phyloP scores from a whole-genome alignment of 306 rosid species.

The Malus fusca region DNA sequence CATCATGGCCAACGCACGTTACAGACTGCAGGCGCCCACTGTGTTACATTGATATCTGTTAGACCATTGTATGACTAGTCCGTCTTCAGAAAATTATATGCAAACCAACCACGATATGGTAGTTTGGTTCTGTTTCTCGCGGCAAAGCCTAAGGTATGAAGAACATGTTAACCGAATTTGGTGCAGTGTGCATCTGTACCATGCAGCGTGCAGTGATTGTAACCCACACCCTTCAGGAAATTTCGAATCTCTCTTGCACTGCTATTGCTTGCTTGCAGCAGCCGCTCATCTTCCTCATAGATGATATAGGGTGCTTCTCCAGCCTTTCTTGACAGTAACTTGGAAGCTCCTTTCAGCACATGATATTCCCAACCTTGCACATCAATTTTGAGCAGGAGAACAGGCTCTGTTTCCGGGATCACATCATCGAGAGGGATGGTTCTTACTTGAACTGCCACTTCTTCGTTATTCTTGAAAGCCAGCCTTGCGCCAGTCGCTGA shows the following conservation, averaged over 20 bases:
- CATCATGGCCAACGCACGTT: background rate
- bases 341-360: conserved; percentile 84
- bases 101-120: conserved; percentile 2
- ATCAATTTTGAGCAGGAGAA: conserved; percentile 78
- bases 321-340: conserved; percentile 68
- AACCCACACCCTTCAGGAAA: conserved; percentile 70
- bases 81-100: background rate
- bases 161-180: conserved; percentile 45
- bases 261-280: conserved; percentile 85
- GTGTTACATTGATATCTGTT: background rate
- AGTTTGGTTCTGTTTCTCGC: conserved; percentile 11
- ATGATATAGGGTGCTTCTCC: conserved; percentile 89
- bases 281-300: conserved; percentile 88
- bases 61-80: conserved; percentile 1
- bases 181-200: conserved; percentile 95
- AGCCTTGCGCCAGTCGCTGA: conserved; percentile 91
- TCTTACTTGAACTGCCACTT: conserved; percentile 69
- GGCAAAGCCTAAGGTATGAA: conserved; percentile 9
- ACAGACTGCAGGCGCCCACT: background rate
- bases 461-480: conserved; percentile 93
- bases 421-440: conserved; percentile 78
- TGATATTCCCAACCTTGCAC: conserved; percentile 99
- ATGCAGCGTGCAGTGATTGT: conserved; percentile 64
- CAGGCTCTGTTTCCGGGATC: conserved; percentile 57
- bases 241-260: conserved; percentile 65